Conservation (phyloP, 805 yeast genomes). For the Candida sonorensis region DNA sequence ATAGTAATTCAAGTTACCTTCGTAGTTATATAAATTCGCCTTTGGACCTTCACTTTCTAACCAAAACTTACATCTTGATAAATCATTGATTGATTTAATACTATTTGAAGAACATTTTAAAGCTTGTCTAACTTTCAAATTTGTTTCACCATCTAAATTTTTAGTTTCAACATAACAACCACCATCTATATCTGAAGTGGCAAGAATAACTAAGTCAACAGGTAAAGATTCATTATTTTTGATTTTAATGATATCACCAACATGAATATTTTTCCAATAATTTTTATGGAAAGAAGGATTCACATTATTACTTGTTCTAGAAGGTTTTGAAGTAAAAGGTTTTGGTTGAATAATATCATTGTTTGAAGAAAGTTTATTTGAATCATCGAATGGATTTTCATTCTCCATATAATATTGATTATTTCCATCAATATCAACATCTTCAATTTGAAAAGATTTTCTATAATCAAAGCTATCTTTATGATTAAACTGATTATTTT, state of each 20-base stretch:
- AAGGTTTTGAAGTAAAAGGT: conserved; percentile 25
- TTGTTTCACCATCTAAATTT: conserved; percentile 77
- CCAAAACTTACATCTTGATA: conserved; percentile 50
- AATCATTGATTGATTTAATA: conserved; percentile 35
- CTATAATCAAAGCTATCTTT: conserved; percentile 29
- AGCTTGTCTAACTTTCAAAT: conserved; percentile 70
- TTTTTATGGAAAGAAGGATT: conserved; percentile 31
- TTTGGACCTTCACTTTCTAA: conserved; percentile 84
- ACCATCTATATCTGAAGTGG: conserved; percentile 66
- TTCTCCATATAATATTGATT: conserved; percentile 9
- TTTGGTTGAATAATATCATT: conserved; percentile 12
- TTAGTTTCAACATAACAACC: conserved; percentile 71
- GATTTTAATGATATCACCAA: conserved; percentile 66
- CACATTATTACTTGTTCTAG: conserved; percentile 3
- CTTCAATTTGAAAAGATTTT: conserved; percentile 19
- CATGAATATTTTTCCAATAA: conserved; percentile 67
- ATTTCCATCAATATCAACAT: conserved; percentile 9
- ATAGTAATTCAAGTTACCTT: conserved; percentile 56
- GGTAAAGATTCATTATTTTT: conserved; percentile 71
- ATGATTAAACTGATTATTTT: no score
- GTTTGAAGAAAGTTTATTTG: conserved; percentile 8
- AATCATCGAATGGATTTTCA: conserved; percentile 20
- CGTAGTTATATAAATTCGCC: conserved; percentile 67
- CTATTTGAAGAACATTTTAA: conserved; percentile 45
- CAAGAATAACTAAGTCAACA: conserved; percentile 61